phyloP scores from a whole-genome alignment of 805 yeast genomes.

The Ogataea minuta region DNA sequence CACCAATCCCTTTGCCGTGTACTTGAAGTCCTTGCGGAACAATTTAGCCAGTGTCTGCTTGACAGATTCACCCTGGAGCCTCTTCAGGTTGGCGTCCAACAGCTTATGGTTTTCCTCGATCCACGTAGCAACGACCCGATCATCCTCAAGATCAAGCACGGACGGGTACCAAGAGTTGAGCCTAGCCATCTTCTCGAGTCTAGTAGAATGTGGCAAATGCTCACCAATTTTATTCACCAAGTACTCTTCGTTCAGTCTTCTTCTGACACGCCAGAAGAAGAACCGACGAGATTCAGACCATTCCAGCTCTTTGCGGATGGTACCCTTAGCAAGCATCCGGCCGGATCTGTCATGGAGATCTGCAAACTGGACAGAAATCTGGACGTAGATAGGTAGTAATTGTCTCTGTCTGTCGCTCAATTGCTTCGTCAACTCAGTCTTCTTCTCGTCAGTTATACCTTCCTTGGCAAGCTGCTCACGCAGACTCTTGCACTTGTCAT shows the following conservation, averaged over 20 bases:
- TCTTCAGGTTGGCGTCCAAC: constrained; percentile 59
- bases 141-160: constrained; percentile 65
- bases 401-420: constrained; percentile 75
- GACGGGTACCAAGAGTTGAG: constrained; percentile 83
- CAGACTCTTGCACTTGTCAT: constrained; percentile 66
- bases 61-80: constrained; percentile 63
- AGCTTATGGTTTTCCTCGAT: constrained; percentile 73
- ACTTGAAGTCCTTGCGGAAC: constrained; percentile 51
- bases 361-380: constrained; percentile 93
- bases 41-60: constrained; percentile 63
- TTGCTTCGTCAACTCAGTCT: constrained; percentile 59
- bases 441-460: constrained; percentile 60
- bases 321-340: constrained; percentile 95
- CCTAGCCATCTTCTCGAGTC: constrained; percentile 83
- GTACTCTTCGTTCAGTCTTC: constrained; percentile 92
- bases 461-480: constrained; percentile 57
- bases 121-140: constrained; percentile 78
- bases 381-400: constrained; percentile 85
- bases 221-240: constrained; percentile 70
- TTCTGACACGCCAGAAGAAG: constrained; percentile 98
- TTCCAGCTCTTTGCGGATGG: constrained; percentile 77
- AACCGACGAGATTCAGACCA: constrained; percentile 89
- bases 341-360: constrained; percentile 97
- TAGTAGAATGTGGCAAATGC: constrained; percentile 50
- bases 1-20: constrained; percentile 52